Evolutionary conservation across 2,329 filamentous ascomycete species (phyloP).

Genomic region (Teratosphaeria gauchensis): DNA sequence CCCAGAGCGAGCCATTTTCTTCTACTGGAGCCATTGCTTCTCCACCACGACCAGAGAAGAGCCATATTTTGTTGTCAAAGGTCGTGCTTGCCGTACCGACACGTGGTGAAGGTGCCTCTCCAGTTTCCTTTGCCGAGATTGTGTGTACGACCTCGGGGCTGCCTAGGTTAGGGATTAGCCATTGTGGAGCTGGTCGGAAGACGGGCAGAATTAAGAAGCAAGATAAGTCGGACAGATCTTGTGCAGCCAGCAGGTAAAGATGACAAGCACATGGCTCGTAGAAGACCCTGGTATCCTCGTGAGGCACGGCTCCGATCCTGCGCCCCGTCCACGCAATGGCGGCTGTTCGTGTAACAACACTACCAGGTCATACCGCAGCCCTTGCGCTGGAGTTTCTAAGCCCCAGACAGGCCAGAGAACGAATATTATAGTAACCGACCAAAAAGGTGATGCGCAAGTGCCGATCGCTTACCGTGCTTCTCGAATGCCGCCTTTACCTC

Average conservation of each 20-base stretch:
- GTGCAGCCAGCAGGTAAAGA: not conserved
- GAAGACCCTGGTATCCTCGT: not conserved
- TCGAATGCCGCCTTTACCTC: not conserved
- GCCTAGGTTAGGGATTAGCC: not conserved
- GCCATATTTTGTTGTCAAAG: slow-evolving; percentile 61
- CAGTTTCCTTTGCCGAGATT: not conserved
- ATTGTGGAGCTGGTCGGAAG: not conserved
- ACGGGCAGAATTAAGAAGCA: not conserved
- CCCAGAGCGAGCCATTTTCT: slow-evolving; percentile 66
- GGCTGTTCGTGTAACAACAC: not conserved
- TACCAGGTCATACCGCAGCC: not conserved
- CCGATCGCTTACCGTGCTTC: not conserved
- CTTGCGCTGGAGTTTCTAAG: not conserved
- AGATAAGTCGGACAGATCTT: not conserved
- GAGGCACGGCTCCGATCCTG: not conserved
- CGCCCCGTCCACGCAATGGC: not conserved
- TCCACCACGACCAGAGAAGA: slow-evolving; percentile 72
- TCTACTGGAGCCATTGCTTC: slow-evolving; percentile 60
- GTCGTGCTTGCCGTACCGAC: slow-evolving; percentile 64
- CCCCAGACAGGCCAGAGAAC: not conserved
- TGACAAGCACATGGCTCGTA: not conserved
- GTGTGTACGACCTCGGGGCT: not conserved
- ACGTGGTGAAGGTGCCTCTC: slow-evolving; percentile 51
- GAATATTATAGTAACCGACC: not conserved
- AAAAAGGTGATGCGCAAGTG: not conserved